Evolutionary conservation across 164 flowering plant species (phyloP).

Genomic region (Protea cynaroides): DNA sequence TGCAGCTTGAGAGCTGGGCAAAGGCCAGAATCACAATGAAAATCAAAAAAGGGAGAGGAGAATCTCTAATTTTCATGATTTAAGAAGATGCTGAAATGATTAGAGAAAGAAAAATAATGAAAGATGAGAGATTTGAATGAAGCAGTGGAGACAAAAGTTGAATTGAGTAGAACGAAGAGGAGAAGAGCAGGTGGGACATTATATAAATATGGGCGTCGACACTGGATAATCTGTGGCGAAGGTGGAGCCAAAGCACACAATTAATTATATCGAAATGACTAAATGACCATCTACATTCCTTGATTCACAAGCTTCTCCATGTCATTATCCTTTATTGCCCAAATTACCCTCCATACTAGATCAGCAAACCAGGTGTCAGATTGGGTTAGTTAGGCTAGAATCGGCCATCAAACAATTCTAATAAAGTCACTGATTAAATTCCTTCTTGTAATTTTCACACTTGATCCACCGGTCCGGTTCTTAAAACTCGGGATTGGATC

Average conservation of each 20-base stretch:
- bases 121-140: neutral
- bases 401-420: no score
- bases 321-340: neutral
- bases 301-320: neutral
- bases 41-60: slow-evolving; percentile 10
- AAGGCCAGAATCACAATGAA: slow-evolving; percentile 20
- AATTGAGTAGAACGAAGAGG: slow-evolving; percentile 1
- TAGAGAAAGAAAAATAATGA: neutral
- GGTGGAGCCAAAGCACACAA: slow-evolving; percentile 15
- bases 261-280: slow-evolving; percentile 6
- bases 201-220: slow-evolving; percentile 18
- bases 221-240: slow-evolving; percentile 5
- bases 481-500: no score
- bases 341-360: neutral
- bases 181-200: slow-evolving; percentile 15
- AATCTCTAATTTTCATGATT: slow-evolving; percentile 20
- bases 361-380: no score
- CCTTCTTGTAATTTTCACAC: no score
- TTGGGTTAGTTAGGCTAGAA: no score
- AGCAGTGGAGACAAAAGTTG: slow-evolving; percentile 4
- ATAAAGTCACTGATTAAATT: no score
- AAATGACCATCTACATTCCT: slow-evolving; percentile 2
- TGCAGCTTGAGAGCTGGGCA: slow-evolving; percentile 13
- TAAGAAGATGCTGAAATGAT: neutral
- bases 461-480: no score